Conservation (phyloP, 2,329 filamentous ascomycete genomes). For the Hypoxylon sp. region DNA sequence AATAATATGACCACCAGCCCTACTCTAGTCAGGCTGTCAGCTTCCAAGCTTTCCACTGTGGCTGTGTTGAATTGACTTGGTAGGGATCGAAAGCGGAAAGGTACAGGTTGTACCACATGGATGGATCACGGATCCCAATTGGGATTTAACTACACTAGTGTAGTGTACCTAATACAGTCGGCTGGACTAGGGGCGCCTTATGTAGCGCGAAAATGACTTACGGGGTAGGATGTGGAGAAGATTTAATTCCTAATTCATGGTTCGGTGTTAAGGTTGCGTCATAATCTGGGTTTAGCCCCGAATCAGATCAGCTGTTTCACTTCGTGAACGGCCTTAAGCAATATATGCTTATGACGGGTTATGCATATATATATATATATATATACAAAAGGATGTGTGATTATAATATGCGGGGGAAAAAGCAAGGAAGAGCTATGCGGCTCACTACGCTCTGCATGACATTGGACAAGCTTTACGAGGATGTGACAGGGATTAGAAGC, state of each 20-base stretch:
- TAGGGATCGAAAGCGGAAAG: not conserved
- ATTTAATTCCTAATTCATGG: slow-evolving; percentile 34
- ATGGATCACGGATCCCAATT: too few relatives aligned
- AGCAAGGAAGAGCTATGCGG: too few relatives aligned
- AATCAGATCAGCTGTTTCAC: slow-evolving; percentile 36
- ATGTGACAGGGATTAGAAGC: slow-evolving; percentile 24
- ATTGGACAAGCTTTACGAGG: slow-evolving; percentile 8
- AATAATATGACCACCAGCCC: not conserved
- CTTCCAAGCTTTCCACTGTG: not conserved
- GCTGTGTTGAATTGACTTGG: not conserved
- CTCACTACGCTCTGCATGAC: not conserved
- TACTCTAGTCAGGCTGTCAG: not conserved
- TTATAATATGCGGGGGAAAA: too few relatives aligned
- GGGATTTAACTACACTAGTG: not conserved
- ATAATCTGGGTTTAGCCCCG: too few relatives aligned
- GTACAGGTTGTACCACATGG: not conserved
- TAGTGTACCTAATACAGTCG: slow-evolving; percentile 7
- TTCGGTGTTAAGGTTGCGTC: slow-evolving; percentile 38
- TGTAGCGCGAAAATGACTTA: slow-evolving; percentile 5
- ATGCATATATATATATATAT: too few relatives aligned
- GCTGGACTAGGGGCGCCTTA: slow-evolving; percentile 9
- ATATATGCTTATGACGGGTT: slow-evolving; percentile 4
- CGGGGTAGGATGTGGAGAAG: slow-evolving; percentile 33
- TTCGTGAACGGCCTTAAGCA: slow-evolving; percentile 21
- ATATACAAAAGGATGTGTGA: too few relatives aligned